Base-by-base conservation (phyloP, 1,139 yeast species). In the Magnusiomyces suaveolens region DNA sequence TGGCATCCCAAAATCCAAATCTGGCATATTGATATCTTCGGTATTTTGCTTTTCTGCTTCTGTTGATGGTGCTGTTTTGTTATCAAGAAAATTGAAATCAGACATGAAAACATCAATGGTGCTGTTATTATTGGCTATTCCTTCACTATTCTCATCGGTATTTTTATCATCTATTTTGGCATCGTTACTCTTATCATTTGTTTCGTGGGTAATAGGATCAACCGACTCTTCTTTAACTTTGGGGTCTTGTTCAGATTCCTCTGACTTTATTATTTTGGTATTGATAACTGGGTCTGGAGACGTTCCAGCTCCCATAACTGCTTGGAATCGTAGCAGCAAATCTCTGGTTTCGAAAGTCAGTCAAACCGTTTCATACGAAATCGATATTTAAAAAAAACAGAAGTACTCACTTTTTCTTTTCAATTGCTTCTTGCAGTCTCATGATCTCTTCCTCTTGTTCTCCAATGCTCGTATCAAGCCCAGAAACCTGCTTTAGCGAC, bases 271-370 rank as follows among this genome's bases (percentile, higher is more conserved):
- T 23, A 18, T 29, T 18, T 21, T 20, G 39, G 41, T 43, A 24
- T 24, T 18, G 16, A 20, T 21, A 26, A 41, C 1, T 14, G 26
- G 14, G 6, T 52, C 44, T 29, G 48, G 24, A 2, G 14, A 10
- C 1, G 43, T 44, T 12, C 18, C 65, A 24, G 62, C 62, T 43
- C 63, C 64, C 50, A 64, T 55, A 39, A 64, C 65, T 4, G 62
- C 33, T 44, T 64, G 67, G 46, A 64, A 54, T 16, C 66, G 62
- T 21, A 63, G 51, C 1, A 66, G 63, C 41, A 64, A 59, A 36
- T 59, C 59, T 10, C 46, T 48, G 38, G 1, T 29, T 29, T 12
- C 12, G 12, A 29, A 6, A 29, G 23, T n/a, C 14, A 18, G 25
- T 18, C 10, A 43, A 25, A 3, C 25, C 10, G 8, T 20, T 18